phyloP scores from a whole-genome alignment of 768 basidiomycete species.

The Boletus sensibilis region DNA sequence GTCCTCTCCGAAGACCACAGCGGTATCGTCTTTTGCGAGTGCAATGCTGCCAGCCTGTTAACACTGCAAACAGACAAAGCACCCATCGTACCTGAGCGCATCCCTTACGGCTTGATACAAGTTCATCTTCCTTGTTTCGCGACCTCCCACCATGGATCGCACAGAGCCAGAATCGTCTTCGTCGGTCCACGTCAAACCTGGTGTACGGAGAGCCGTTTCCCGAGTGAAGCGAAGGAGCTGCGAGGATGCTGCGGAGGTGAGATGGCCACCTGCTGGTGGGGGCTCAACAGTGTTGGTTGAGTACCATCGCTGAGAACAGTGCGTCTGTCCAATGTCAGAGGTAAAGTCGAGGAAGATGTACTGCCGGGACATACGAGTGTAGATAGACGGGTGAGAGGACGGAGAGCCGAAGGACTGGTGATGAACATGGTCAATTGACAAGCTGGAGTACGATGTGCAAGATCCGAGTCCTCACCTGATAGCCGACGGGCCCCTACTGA shows the following conservation, averaged over 20 bases:
- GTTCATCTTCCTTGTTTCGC: constrained; percentile 95
- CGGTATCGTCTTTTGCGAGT: constrained; percentile 77
- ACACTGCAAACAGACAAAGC: background rate
- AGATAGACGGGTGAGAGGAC: constrained; percentile 18
- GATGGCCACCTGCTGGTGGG: constrained; percentile 78
- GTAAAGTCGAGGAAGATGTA: background rate
- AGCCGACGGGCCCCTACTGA: constrained; percentile 7
- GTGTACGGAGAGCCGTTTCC: constrained; percentile 68
- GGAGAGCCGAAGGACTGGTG: constrained; percentile 12
- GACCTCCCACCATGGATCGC: constrained; percentile 58
- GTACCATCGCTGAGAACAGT: constrained; percentile 41
- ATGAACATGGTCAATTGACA: constrained; percentile 24
- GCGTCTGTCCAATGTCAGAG: constrained; percentile 2
- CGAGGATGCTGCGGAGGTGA: constrained; percentile 71
- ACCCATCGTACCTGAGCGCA: constrained; percentile 65
- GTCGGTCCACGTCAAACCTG: constrained; percentile 70
- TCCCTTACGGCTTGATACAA: constrained; percentile 90
- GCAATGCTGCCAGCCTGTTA: constrained; percentile 58
- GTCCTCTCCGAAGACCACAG: constrained; percentile 89
- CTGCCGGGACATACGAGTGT: constrained; percentile 15
- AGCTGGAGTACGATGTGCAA: constrained; percentile 17
- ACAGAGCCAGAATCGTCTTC: constrained; percentile 45
- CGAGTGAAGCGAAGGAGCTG: constrained; percentile 61
- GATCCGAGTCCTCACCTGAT: constrained; percentile 25
- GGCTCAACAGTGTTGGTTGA: constrained; percentile 53